Percentiles rank a stretch among this genome's conserved stretches.
phyloP scores from a whole-genome alignment of 257 asterid species.

The Schizonepeta tenuifolia region DNA sequence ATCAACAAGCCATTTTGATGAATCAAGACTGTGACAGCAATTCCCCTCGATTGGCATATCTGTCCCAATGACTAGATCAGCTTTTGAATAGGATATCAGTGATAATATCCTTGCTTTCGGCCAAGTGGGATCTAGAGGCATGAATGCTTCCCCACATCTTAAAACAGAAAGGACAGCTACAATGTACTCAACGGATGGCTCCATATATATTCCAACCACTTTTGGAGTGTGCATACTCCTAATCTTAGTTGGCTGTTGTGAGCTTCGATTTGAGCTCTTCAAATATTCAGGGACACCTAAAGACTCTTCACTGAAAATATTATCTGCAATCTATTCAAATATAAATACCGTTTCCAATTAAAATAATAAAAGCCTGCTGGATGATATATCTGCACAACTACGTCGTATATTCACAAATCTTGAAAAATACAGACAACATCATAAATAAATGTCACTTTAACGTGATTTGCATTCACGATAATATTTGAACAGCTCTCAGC shows the following conservation, averaged over 20 bases:
- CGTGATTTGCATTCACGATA: constrained; percentile 7
- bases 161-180: constrained; percentile 77
- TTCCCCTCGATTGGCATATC: constrained; percentile 44
- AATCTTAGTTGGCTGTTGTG: constrained; percentile 30
- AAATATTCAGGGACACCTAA: constrained; percentile 31
- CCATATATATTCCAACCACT: constrained; percentile 78
- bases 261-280: constrained; percentile 35
- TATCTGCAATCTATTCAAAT: constrained; percentile 38
- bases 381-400: background rate
- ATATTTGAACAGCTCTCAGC: background rate
- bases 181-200: constrained; percentile 86
- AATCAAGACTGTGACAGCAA: constrained; percentile 66
- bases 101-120: constrained; percentile 72
- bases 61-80: constrained; percentile 65
- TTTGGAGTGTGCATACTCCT: constrained; percentile 50
- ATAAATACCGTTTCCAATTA: constrained; percentile 13
- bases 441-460: background rate
- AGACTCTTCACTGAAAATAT: constrained; percentile 26
- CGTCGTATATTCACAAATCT: constrained; percentile 4
- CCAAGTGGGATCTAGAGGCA: constrained; percentile 95
- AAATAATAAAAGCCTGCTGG: constrained; percentile 5
- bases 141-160: constrained; percentile 90
- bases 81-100: constrained; percentile 58
- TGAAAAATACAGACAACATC: constrained; percentile 4
- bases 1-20: constrained; percentile 64